Conservation (phyloP, 192 early-diverging fungal genomes). For the Coemansia sp. region DNA sequence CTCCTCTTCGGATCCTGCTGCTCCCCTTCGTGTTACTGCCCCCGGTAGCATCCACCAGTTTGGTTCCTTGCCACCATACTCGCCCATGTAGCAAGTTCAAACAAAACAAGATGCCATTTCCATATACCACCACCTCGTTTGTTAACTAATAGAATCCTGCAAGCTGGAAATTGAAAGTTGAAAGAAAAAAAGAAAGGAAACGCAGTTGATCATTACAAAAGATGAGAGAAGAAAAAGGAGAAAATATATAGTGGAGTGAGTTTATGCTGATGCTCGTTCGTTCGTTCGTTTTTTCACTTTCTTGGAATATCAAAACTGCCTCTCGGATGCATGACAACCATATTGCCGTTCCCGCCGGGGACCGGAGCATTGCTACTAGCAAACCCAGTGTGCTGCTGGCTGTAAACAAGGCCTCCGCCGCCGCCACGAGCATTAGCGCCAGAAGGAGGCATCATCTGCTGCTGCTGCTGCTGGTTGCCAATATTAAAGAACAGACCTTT, state of each 20-base stretch:
- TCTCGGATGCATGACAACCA: slow-evolving; percentile 10
- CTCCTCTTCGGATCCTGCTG: slow-evolving; percentile 14
- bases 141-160: not conserved
- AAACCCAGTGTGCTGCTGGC: slow-evolving; percentile 3
- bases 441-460: not conserved
- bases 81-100: slow-evolving; percentile 9
- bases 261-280: not conserved
- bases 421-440: not conserved
- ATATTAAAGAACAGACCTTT: slow-evolving; percentile 20
- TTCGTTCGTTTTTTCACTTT: no score
- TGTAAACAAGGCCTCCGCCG: not conserved
- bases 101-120: no score
- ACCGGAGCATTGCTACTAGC: not conserved
- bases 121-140: not conserved
- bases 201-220: not conserved
- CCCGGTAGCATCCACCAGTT: slow-evolving; percentile 40
- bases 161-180: not conserved
- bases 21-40: slow-evolving; percentile 26
- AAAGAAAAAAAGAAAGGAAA: not conserved
- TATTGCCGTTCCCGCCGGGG: not conserved
- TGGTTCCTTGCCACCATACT: slow-evolving; percentile 39
- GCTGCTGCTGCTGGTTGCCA: not conserved
- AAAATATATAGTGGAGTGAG: no score
- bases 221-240: no score
- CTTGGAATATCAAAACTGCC: slow-evolving; percentile 43